Evolutionary conservation across 306 rosid genomes (phyloP), one percentile per base, ranked within the genome.

Genomic region (Amphicarpaea edgeworthii): DNA sequence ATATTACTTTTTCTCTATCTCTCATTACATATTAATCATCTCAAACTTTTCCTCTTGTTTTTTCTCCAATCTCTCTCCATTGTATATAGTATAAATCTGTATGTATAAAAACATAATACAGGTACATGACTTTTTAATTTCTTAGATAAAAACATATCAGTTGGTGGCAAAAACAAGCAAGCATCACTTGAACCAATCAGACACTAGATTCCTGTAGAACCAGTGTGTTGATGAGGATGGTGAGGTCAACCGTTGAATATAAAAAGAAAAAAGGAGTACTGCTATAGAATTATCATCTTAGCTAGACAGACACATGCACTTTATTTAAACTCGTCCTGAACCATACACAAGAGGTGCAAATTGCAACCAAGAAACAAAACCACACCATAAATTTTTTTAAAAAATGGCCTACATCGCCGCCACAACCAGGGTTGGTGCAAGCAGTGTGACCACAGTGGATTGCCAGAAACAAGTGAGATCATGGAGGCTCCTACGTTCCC

Each of bases 381-480:
- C 26, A 49, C 19, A 72, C 42, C 9, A 19, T n/a, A n/a, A n/a
- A n/a, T n/a, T n/a, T n/a, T n/a, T n/a, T 47, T 1, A 63, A 7
- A 66, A 20, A 3, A 90, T 87, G 91, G 81, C 80, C 11, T 74
- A 80, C 65, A 81, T 78, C 3, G 58, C 73, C 20, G 8, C 73
- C 32, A 28, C n/a, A n/a, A n/a, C 32, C 19, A 17, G 54, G 1
- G 41, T 77, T 37, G 84, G 84, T 47, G 76, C 65, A 12, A 58
- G 80, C 75, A 83, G 17, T 81, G 86, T 90, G 75, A 88, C 91
- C 74, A 70, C 87, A 15, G 97, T 94, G 12, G 98, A 91, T 71
- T 94, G 98, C 84, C 95, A 94, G 16, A 94, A 92, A 50, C 95
- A 94, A 85, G 98, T 91, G 53, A 87, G 97, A 28, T 91, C 98